phyloP scores from a whole-genome alignment of 768 basidiomycete genomes.

The Psilocybe cyanescens region DNA sequence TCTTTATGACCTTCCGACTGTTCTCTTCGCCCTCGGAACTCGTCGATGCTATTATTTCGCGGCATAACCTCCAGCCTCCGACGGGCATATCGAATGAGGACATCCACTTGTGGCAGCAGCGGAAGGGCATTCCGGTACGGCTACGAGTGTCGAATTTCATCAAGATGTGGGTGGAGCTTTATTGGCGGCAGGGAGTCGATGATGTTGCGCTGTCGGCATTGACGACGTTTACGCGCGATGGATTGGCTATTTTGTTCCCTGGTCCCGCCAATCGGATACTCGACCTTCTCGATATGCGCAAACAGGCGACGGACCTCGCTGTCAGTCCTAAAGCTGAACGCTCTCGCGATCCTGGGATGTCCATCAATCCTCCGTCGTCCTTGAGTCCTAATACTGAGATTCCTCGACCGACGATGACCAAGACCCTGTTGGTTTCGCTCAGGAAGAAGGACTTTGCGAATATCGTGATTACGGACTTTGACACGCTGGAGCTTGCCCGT shows the following conservation, averaged over 20 bases:
- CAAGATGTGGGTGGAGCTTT: constrained; percentile 91
- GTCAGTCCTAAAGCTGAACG: constrained; percentile 66
- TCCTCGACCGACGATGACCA: constrained; percentile 87
- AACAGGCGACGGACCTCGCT: constrained; percentile 46
- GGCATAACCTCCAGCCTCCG: constrained; percentile 83
- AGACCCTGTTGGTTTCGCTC: constrained; percentile 69
- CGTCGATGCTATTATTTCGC: constrained; percentile 73
- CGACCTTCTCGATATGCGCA: constrained; percentile 64
- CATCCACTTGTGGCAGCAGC: constrained; percentile 77
- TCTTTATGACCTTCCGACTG: constrained; percentile 94
- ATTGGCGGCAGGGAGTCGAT: constrained; percentile 86
- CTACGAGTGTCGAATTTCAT: constrained; percentile 91
- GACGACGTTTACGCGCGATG: constrained; percentile 64
- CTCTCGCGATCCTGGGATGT: constrained; percentile 75
- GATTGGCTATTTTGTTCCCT: constrained; percentile 63
- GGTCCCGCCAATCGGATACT: constrained; percentile 74
- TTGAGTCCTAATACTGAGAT: constrained; percentile 60
- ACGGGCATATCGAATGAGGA: constrained; percentile 59
- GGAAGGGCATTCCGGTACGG: constrained; percentile 89
- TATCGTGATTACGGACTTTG: constrained; percentile 87
- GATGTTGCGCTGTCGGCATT: constrained; percentile 61
- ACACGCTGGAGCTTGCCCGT: constrained; percentile 87
- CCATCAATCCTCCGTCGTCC: constrained; percentile 62
- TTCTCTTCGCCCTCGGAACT: constrained; percentile 83
- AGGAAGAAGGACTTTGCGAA: constrained; percentile 64